Evolutionary conservation across 2,329 filamentous ascomycete species (phyloP), one percentile per base, ranked within the genome.

Genomic region (Aspergillus arachidicola): DNA sequence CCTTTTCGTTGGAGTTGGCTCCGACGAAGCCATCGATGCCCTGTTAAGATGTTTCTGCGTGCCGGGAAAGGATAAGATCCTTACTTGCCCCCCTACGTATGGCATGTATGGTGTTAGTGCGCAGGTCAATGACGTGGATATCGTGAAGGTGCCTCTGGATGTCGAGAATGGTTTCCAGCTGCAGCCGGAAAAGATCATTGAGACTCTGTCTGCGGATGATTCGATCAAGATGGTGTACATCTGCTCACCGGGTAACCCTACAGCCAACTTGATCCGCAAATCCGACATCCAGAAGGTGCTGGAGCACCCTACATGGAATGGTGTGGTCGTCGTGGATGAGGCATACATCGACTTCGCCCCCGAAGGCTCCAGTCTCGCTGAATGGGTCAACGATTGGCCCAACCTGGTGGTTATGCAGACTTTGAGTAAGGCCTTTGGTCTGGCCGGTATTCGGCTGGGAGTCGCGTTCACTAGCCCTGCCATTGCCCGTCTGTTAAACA

Each of bases 331-430:
- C 4, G 83, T 98, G 30, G 95, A 99, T 77, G 95, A 99, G 80
- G 95, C 95, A 21, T 99, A 99, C 80, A 89, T 99, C 71, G 95
- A 99, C 80, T 99, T 98, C 74, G 90, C 94, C 7, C 88, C 89
- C 6, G 88, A 91, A 55, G 89, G 87, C 30, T 85, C 91, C 48
- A 96, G 91, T 68, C 85, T 98, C 30, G 94, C 95, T 30, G 92
- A 96, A 79, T 96, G 92, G 90, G 94, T 96, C 1, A 84, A 86
- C 41, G 93, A 97, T 73, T 96, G 92, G 87, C 94, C 94, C 57
- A 99, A 99, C 78, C 84, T 99, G 30, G 93, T 97, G 21, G 94
- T 99, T 62, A 93, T 98, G 92, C 95, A 99, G 83, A 99, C 95
- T 1, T 85, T 98, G n/a, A 96, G 92, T 72, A 99, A 99, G 79